These are phyloP conservation scores for Hericium coralloides DNA, from an alignment of 768 basidiomycete species.

Conservation along the genomic window DNA sequence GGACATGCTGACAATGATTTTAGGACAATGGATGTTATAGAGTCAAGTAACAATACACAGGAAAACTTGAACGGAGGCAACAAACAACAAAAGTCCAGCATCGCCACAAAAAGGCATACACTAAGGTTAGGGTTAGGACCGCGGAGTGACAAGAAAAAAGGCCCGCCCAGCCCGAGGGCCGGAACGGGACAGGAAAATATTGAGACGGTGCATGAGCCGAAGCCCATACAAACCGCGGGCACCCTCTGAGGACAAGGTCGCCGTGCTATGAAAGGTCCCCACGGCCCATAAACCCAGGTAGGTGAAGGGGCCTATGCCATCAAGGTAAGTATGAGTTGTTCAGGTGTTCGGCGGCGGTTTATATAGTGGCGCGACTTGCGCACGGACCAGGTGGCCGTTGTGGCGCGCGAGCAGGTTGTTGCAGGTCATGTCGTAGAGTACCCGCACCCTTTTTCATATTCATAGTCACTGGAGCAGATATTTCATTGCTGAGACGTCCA, in stretches of 20 bases:
- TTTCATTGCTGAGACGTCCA: neutral
- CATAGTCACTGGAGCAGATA: neutral
- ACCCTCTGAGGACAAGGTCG: slow-evolving; percentile 45
- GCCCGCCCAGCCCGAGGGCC: slow-evolving; percentile 48
- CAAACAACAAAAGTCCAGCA: neutral
- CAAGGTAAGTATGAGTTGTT: slow-evolving; percentile 4
- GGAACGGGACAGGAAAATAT: slow-evolving; percentile 37
- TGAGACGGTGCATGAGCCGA: slow-evolving; percentile 36
- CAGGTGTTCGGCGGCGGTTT: neutral
- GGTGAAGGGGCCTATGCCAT: slow-evolving; percentile 22
- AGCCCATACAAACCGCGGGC: slow-evolving; percentile 36
- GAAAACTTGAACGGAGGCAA: neutral
- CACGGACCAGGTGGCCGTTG: neutral
- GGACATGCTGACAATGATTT: too few species aligned
- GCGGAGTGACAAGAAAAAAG: slow-evolving; percentile 17
- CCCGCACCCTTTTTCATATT: neutral
- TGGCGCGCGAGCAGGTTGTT: neutral
- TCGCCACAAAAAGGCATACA: neutral
- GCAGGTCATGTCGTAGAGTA: neutral
- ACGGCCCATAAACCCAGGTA: slow-evolving; percentile 28
- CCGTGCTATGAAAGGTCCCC: slow-evolving; percentile 39
- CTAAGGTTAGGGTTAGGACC: slow-evolving; percentile 2
- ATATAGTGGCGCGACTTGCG: neutral
- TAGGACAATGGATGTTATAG: neutral
- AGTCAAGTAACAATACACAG: neutral